phyloP scores from a whole-genome alignment of 2,329 filamentous ascomycete species.

The Colletotrichum noveboracense region DNA sequence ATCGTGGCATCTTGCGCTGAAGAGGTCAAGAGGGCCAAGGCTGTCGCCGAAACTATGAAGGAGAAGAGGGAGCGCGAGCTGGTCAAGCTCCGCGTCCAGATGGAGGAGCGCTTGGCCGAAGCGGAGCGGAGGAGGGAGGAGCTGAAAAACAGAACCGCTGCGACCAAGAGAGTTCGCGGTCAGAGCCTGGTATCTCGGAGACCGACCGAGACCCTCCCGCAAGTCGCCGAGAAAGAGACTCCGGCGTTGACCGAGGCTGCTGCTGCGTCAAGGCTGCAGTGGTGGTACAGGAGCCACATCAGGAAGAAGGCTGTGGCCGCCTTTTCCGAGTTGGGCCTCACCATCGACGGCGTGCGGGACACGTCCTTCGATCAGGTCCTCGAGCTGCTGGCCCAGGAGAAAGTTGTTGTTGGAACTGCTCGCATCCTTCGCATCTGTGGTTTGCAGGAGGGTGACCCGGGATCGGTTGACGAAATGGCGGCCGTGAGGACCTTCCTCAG shows the following conservation, averaged over 20 bases:
- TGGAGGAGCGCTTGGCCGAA: constrained; percentile 81
- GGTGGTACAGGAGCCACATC: constrained; percentile 68
- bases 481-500: constrained; percentile 78
- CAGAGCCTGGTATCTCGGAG: constrained; percentile 59
- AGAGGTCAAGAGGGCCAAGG: constrained; percentile 82
- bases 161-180: constrained; percentile 55
- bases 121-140: constrained; percentile 75
- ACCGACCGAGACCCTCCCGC: constrained; percentile 51
- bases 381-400: constrained; percentile 68
- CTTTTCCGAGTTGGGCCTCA: constrained; percentile 71
- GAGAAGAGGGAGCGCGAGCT: constrained; percentile 79
- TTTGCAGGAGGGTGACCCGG: constrained; percentile 67
- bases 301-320: constrained; percentile 66
- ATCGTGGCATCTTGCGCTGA: constrained; percentile 83
- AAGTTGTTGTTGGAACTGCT: constrained; percentile 69
- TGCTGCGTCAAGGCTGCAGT: constrained; percentile 71
- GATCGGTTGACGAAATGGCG: constrained; percentile 71
- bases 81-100: constrained; percentile 71
- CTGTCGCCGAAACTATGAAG: constrained; percentile 82
- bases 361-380: constrained; percentile 79
- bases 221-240: constrained; percentile 50
- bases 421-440: constrained; percentile 73
- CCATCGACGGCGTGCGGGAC: constrained; percentile 72
- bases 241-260: constrained; percentile 59
- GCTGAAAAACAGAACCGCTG: constrained; percentile 58